These are phyloP conservation scores for Syncephalastrum racemosum DNA, from an alignment of 371 early-diverging fungal species.

Conservation along the genomic window DNA sequence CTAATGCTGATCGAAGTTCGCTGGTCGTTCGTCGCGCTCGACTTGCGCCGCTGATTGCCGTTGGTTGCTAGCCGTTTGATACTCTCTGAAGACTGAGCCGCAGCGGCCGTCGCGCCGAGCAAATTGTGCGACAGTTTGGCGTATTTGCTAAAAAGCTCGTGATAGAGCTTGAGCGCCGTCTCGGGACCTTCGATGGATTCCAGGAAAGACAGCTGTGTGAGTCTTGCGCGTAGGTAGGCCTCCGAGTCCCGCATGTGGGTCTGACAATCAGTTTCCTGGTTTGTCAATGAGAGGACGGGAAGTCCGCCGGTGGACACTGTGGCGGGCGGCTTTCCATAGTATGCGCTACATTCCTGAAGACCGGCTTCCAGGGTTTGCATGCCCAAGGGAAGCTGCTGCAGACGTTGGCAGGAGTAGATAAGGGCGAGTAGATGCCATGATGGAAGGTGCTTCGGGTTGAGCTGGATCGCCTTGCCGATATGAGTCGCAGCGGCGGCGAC, in stretches of 20 bases:
- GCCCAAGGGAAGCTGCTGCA: slow-evolving; percentile 44
- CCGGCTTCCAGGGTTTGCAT: slow-evolving; percentile 71
- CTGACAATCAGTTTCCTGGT: slow-evolving; percentile 11
- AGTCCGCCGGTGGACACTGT: no score
- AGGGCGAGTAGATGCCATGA: slow-evolving; percentile 88
- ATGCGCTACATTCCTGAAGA: slow-evolving; percentile 40
- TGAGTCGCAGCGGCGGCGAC: slow-evolving; percentile 58
- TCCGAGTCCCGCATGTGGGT: slow-evolving; percentile 23
- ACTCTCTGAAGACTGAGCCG: not conserved
- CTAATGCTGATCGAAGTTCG: no score
- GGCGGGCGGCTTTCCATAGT: no score
- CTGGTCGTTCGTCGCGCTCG: slow-evolving; percentile 1
- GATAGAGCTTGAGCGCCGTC: slow-evolving; percentile 50
- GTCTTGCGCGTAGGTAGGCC: slow-evolving; percentile 21
- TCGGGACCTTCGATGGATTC: slow-evolving; percentile 49
- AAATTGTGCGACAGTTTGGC: slow-evolving; percentile 46
- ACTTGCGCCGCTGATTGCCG: not conserved
- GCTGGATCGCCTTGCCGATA: slow-evolving; percentile 59
- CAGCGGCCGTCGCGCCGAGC: not conserved
- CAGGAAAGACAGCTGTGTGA: slow-evolving; percentile 21
- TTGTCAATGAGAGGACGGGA: slow-evolving; percentile 11
- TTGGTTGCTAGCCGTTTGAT: not conserved
- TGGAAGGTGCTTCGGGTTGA: slow-evolving; percentile 60
- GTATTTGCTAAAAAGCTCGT: slow-evolving; percentile 60
- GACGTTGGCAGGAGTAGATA: slow-evolving; percentile 57